Evolutionary conservation across 768 basidiomycete genomes (phyloP), one percentile per base, ranked within the genome.

Genomic region (Termitomyces bulborhizus): DNA sequence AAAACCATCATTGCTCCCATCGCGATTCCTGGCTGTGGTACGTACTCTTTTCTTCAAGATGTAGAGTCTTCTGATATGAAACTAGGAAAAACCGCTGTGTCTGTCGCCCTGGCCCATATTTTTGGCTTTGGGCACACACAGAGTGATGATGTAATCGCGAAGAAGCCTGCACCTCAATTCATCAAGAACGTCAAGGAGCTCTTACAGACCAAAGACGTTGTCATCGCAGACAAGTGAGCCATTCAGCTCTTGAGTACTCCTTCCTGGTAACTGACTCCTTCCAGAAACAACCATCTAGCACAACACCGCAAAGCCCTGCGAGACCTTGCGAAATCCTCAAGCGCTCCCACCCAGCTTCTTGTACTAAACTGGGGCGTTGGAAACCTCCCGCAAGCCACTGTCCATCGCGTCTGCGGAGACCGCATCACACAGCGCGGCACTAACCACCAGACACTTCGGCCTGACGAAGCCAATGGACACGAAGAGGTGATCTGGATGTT

Each of bases 121-220:
- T 98, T 95, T 63, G 81, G 78, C 0, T 96, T 93, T 57, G 93
- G 80, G 1, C 97, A 98, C 66, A 93, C 90, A 0, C 97, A 98
- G 66, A 92, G 88, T 63, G 97, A 99, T 66, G 92, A 98, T 64
- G 79, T 98, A 4, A 73, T 76, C 40, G 78, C 68, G 37, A 98
- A 93, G 72, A 93, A 86, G 66, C 51, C 87, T 1, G 92, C 77
- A 0, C 76, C 84, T 0, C 57, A 66, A 2, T 96, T 96, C 66
- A 64, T 91, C 52, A 84, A 76, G 66, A 94, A 90, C 56, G 88
- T 97, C 39, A 64, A 71, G 13, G 65, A 73, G 0, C 75, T 89
- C 1, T 73, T 98, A 26, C 66, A 79, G 51, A 74, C 66, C 0
- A 72, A 89, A 48, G 78, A 89, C 56, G 82, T 98, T 0, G 95